phyloP scores from a whole-genome alignment of 306 rosid genomes.

The Glycine soja region DNA sequence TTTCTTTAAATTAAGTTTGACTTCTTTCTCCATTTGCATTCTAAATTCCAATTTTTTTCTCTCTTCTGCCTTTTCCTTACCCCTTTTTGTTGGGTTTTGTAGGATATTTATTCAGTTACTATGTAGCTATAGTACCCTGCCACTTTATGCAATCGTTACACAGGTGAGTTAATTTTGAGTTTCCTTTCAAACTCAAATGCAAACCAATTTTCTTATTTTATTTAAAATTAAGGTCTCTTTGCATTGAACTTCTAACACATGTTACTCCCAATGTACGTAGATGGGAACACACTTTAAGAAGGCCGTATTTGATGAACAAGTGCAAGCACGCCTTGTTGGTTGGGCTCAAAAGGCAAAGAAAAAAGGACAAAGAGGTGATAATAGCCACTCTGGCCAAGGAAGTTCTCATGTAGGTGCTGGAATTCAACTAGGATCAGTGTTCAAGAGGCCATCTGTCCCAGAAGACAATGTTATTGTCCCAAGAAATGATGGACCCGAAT shows the following conservation, averaged over 20 bases:
- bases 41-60: not conserved
- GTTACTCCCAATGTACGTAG: constrained; percentile 52
- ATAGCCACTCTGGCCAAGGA: constrained; percentile 46
- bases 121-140: constrained; percentile 89
- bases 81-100: constrained; percentile 13
- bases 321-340: constrained; percentile 72
- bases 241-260: not conserved
- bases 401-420: constrained; percentile 47
- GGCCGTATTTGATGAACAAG: constrained; percentile 74
- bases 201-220: not conserved
- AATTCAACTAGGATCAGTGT: constrained; percentile 58
- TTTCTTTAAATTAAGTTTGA: too few species aligned
- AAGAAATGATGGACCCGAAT: constrained; percentile 42
- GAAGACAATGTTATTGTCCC: constrained; percentile 45
- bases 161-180: constrained; percentile 63
- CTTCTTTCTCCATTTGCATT: not conserved
- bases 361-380: constrained; percentile 51
- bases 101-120: constrained; percentile 78
- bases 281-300: constrained; percentile 85
- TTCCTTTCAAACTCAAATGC: not conserved
- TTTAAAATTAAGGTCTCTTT: not conserved
- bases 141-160: constrained; percentile 82
- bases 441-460: constrained; percentile 48
- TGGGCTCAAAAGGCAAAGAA: constrained; percentile 81
- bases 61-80: not conserved